A percentile compares a stretch with the other conserved stretches of the same genome.
Evolutionary conservation across 1,139 yeast genomes (phyloP).

Genomic region (Wickerhamomyces sp.): DNA sequence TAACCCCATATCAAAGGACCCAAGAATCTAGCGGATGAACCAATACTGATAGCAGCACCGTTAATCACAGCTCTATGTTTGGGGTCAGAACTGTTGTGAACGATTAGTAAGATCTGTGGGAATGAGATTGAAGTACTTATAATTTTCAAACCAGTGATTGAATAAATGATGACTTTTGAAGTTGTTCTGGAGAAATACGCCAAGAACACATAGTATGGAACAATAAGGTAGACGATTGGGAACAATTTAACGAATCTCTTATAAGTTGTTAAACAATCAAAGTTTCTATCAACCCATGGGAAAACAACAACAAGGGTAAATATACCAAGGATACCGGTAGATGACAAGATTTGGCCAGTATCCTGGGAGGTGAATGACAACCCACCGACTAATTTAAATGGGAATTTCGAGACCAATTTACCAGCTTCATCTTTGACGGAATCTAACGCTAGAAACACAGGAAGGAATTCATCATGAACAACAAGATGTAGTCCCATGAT

Average conservation of each 20-base stretch:
- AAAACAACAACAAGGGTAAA: conserved; percentile 45
- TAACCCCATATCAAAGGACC: conserved; percentile 60
- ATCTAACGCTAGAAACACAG: conserved; percentile 52
- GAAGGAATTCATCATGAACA: conserved; percentile 54
- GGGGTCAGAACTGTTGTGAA: conserved; percentile 43
- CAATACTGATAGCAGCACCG: conserved; percentile 42
- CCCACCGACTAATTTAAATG: conserved; percentile 45
- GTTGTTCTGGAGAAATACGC: conserved; percentile 10
- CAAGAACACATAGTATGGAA: conserved; percentile 46
- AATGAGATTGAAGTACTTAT: conserved; percentile 32
- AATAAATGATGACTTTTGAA: conserved; percentile 13
- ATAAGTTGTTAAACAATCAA: conserved; percentile 42
- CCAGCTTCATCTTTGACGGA: conserved; percentile 25
- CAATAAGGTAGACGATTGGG: conserved; percentile 42
- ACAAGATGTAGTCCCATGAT: conserved; percentile 45
- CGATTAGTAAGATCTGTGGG: conserved; percentile 39
- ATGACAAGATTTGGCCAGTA: conserved; percentile 51
- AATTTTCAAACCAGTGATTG: conserved; percentile 28
- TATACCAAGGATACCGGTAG: conserved; percentile 54
- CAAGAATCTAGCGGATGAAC: conserved; percentile 49
- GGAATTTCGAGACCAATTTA: conserved; percentile 35
- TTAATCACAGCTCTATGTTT: conserved; percentile 47
- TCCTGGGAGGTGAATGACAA: conserved; percentile 40
- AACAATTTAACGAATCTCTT: conserved; percentile 36
- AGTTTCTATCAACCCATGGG: conserved; percentile 49